phyloP scores from a whole-genome alignment of 176 grass and related monocot genomes.

The Aegilops bicornis region DNA sequence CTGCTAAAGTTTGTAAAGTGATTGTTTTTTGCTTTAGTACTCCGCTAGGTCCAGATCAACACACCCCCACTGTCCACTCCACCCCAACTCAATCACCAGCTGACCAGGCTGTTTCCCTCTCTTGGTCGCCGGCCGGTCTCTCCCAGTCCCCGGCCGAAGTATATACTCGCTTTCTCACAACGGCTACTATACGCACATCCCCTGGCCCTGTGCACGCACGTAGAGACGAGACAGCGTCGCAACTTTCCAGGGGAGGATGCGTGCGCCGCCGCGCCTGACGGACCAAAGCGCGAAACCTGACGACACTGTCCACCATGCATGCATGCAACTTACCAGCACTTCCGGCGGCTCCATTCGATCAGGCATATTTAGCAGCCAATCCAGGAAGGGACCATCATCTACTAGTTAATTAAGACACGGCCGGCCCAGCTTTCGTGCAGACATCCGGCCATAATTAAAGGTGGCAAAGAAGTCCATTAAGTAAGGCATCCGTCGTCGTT shows the following conservation, averaged over 20 bases:
- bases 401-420: not conserved
- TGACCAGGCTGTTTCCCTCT: not conserved
- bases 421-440: slow-evolving; percentile 35
- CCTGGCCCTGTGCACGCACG: not conserved
- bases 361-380: not conserved
- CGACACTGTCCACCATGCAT: not conserved
- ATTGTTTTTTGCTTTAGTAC: no score
- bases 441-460: not conserved
- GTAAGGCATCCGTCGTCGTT: not conserved
- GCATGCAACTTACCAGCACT: not conserved
- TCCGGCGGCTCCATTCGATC: not conserved
- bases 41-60: no score
- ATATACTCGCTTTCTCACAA: not conserved
- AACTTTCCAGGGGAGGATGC: slow-evolving; percentile 34
- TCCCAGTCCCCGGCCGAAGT: not conserved
- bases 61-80: not conserved
- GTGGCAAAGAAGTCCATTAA: slow-evolving; percentile 16
- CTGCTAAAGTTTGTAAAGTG: no score
- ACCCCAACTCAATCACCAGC: not conserved
- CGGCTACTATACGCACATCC: no score
- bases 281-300: slow-evolving; percentile 17
- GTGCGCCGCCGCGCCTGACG: not conserved
- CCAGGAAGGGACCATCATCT: not conserved
- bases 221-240: slow-evolving; percentile 15
- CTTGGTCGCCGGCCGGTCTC: not conserved